Conservation (phyloP, 2,329 filamentous ascomycete genomes). For the Emergomyces africanus region DNA sequence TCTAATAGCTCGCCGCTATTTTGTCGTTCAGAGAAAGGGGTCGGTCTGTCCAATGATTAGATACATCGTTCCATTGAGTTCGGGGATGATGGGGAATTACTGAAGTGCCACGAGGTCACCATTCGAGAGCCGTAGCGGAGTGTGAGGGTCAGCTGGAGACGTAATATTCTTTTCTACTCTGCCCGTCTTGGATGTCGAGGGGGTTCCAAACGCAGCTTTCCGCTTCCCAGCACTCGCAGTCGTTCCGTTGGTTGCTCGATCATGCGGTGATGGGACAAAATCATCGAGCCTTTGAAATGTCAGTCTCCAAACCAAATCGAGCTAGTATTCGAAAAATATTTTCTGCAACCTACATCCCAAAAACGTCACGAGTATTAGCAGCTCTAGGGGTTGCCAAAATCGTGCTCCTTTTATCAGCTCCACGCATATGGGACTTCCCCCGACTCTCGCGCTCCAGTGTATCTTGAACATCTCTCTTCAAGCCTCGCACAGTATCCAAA, state of each 20-base stretch:
- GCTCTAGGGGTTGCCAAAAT: conserved; percentile 48
- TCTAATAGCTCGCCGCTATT: conserved; percentile 76
- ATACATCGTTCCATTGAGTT: conserved; percentile 10
- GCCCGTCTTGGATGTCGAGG: conserved; percentile 29
- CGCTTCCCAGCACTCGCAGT: conserved; percentile 40
- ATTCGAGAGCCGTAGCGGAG: conserved; percentile 24
- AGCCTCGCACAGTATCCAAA: conserved; percentile 56
- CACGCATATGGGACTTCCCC: conserved; percentile 49
- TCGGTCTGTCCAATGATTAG: conserved; percentile 20
- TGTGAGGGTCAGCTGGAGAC: conserved; percentile 37
- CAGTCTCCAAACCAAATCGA: conserved; percentile 1
- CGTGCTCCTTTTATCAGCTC: conserved; percentile 49
- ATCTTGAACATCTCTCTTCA: conserved; percentile 83
- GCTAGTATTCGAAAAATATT: background rate
- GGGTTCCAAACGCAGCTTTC: conserved; percentile 38
- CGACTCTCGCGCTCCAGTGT: conserved; percentile 64
- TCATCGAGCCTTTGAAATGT: conserved; percentile 45
- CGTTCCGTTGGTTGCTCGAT: conserved; percentile 17
- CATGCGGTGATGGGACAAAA: conserved; percentile 46
- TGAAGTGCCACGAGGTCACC: conserved; percentile 2
- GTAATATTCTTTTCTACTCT: conserved; percentile 36
- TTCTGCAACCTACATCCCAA: conserved; percentile 52
- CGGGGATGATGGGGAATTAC: background rate
- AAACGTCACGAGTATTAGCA: conserved; percentile 52
- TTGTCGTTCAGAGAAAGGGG: conserved; percentile 60